These are phyloP conservation scores for Suillus sp. DNA, from an alignment of 768 basidiomycete genomes.

Conservation along the genomic window DNA sequence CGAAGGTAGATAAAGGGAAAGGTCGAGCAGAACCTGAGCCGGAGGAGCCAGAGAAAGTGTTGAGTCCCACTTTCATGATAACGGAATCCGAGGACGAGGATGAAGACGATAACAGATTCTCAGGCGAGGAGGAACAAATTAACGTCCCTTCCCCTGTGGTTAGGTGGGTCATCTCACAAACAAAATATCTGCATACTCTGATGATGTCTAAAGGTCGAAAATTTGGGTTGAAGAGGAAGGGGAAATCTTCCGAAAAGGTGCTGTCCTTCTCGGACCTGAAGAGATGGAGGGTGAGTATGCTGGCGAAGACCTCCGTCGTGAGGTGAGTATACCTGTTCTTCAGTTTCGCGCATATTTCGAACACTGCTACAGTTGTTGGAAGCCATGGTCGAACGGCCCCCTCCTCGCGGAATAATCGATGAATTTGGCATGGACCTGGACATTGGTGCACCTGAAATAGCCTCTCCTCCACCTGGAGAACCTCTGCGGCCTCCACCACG, in stretches of 20 bases:
- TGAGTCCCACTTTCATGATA: slow-evolving; percentile 65
- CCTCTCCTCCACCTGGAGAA: slow-evolving; percentile 21
- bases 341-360: not conserved
- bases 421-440: slow-evolving; percentile 50
- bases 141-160: slow-evolving; percentile 34
- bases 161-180: slow-evolving; percentile 1
- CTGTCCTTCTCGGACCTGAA: slow-evolving; percentile 73
- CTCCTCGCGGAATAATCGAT: slow-evolving; percentile 70
- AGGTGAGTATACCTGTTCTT: slow-evolving; percentile 44
- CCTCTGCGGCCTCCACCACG: slow-evolving; percentile 42
- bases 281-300: slow-evolving; percentile 91
- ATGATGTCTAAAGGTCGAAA: slow-evolving; percentile 51
- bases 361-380: slow-evolving; percentile 63
- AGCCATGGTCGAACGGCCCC: slow-evolving; percentile 84
- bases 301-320: slow-evolving; percentile 84
- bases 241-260: slow-evolving; percentile 93
- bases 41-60: slow-evolving; percentile 66
- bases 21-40: slow-evolving; percentile 68
- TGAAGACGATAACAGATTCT: slow-evolving; percentile 39
- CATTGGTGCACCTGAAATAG: slow-evolving; percentile 11
- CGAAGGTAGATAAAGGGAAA: slow-evolving; percentile 79
- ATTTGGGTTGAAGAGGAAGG: slow-evolving; percentile 94
- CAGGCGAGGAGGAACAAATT: slow-evolving; percentile 30
- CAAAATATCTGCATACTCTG: not conserved
- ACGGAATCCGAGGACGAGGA: slow-evolving; percentile 56